A percentile compares a stretch with the other conserved stretches of the same genome.
These are phyloP conservation scores for Heritiera littoralis DNA, from an alignment of 345 rosid species.

Conservation along the genomic window DNA sequence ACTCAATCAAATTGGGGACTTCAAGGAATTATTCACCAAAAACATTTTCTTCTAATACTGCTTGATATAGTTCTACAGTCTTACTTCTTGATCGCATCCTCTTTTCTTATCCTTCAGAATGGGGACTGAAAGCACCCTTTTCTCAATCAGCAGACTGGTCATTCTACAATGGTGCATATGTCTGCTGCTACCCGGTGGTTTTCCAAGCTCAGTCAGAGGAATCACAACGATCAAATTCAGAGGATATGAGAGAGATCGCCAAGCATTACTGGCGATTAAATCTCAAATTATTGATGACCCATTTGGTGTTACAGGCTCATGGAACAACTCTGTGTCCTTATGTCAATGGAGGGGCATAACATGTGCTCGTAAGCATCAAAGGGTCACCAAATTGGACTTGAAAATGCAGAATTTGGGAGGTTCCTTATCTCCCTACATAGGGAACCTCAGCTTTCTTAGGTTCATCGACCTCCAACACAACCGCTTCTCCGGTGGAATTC, in stretches of 20 bases:
- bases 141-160: too few relatives aligned
- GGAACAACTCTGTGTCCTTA: constrained; percentile 9
- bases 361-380: constrained; percentile 23
- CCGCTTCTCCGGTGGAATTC: constrained; percentile 7
- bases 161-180: background rate
- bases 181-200: background rate
- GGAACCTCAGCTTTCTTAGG: constrained; percentile 31
- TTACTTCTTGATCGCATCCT: too few relatives aligned
- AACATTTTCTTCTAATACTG: too few relatives aligned
- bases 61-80: too few relatives aligned
- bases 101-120: too few relatives aligned
- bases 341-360: constrained; percentile 13
- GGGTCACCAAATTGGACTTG: constrained; percentile 17
- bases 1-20: too few relatives aligned
- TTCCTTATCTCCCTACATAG: constrained; percentile 23
- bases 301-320: constrained; percentile 4
- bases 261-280: constrained; percentile 5
- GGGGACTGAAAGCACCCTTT: too few relatives aligned
- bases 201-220: background rate
- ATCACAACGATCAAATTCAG: too few relatives aligned
- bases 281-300: background rate
- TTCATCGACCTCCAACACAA: constrained; percentile 12
- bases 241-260: constrained; percentile 12
- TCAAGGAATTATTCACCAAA: too few relatives aligned
- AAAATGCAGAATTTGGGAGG: background rate